Conservation (phyloP, 2,329 filamentous ascomycete genomes). For the Alternaria consortialis region DNA sequence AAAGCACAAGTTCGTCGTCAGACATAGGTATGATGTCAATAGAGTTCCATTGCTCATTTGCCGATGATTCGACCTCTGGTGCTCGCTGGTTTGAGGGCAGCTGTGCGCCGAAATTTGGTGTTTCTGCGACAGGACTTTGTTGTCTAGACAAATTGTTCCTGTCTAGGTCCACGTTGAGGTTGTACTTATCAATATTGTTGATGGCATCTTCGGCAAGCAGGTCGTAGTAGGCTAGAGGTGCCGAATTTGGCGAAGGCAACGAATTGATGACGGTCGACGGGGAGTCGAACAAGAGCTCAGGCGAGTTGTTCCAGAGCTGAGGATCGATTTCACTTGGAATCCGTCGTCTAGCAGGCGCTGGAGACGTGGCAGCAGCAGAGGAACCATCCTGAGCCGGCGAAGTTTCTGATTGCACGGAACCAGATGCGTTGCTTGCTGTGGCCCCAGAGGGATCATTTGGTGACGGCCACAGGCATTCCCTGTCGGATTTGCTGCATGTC, state of each 20-base stretch:
- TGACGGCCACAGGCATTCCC: constrained; percentile 53
- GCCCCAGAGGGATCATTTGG: constrained; percentile 17
- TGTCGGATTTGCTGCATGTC: constrained; percentile 55
- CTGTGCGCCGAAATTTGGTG: constrained; percentile 24
- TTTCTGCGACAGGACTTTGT: constrained; percentile 35
- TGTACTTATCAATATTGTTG: constrained; percentile 47
- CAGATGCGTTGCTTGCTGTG: constrained; percentile 19
- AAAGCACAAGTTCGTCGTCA: constrained; percentile 51
- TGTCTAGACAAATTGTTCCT: constrained; percentile 34
- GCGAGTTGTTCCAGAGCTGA: constrained; percentile 34
- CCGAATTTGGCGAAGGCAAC: constrained; percentile 53
- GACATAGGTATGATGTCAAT: constrained; percentile 37
- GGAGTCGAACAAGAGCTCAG: constrained; percentile 46
- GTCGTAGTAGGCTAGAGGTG: constrained; percentile 61
- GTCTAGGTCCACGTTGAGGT: constrained; percentile 44
- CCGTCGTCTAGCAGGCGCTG: constrained; percentile 25
- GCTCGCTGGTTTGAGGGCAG: constrained; percentile 15
- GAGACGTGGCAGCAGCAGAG: constrained; percentile 23
- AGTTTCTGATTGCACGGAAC: constrained; percentile 18
- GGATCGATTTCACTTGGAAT: constrained; percentile 32
- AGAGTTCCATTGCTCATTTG: constrained; percentile 40
- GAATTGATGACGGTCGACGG: constrained; percentile 43
- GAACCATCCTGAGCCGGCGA: constrained; percentile 26
- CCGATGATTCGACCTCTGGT: constrained; percentile 10
- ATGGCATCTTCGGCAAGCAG: constrained; percentile 57